Evolutionary conservation across 129 eudicot genomes (phyloP), one percentile per base, ranked within the genome.

Genomic region (Pseudognaphalium luteoalbum): DNA sequence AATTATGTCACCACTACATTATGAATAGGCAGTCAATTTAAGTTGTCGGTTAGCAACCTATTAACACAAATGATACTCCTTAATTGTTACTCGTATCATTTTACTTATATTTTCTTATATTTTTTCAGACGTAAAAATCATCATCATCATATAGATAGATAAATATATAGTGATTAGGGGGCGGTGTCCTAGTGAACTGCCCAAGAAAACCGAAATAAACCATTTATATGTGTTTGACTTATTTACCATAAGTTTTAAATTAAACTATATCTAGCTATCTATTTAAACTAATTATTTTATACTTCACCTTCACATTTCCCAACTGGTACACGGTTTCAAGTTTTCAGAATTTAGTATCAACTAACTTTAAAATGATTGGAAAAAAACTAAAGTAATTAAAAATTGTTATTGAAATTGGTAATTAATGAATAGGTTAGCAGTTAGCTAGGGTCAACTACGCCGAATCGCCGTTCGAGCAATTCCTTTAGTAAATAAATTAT

Each of bases 191-290:
- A 54, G 83, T 73, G 79, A 80, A 80, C 83, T 80, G 83, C 83
- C 79, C 83, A 66, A 80, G 79, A 80, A 79, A 80, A 80, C 79
- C 20, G 83, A 80, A 73, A 73, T 80, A 73, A 80, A 80, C 79
- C 83, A 73, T 74, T 54, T 68, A 66, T 66, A 50, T 11, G 79
- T 29, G 83, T 80, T 73, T 73, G 79, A 80, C 83, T 80, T 73
- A 56, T n/a, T 37, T 66, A 50, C 70, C 74, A 52, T n/a, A 15
- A n/a, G 14, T 1, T 39, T 29, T 37, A 52, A 12, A 44, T 37
- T 52, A 80, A 22, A 16, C 41, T 28, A 20, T 64, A 72, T 37
- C 62, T 72, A 72, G 73, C 74, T 28, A 64, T 32, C 68, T 65
- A 72, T 6, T 64, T 72, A 29, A 14, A 70, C 25, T 29, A 78